phyloP scores from a whole-genome alignment of 306 rosid genomes.

The Sicyos edulis region DNA sequence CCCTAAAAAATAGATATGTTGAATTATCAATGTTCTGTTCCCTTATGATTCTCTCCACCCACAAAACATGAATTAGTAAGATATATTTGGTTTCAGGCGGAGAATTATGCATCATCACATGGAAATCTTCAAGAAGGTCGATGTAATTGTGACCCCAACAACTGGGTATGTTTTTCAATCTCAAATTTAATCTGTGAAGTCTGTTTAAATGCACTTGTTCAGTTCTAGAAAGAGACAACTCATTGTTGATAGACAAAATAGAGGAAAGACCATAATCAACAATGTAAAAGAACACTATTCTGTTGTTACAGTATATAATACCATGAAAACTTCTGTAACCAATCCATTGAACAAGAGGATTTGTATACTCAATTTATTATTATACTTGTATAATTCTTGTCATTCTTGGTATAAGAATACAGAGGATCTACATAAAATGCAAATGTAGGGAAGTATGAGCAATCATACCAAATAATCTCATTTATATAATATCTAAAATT shows the following conservation, averaged over 20 bases:
- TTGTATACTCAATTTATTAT: not conserved
- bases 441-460: not conserved
- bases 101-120: constrained; percentile 81
- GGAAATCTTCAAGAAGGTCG: constrained; percentile 87
- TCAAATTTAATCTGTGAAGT: not conserved
- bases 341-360: not conserved
- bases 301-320: not conserved
- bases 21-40: not conserved
- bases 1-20: not conserved
- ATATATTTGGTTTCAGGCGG: constrained; percentile 52
- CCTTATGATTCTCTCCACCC: not conserved
- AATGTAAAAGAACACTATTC: not conserved
- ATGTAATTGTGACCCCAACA: constrained; percentile 89
- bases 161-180: constrained; percentile 64
- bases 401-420: not conserved
- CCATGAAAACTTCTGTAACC: not conserved
- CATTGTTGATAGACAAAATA: not conserved
- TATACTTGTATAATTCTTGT: not conserved
- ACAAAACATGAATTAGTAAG: not conserved
- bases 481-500: not conserved
- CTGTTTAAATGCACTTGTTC: not conserved
- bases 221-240: not conserved
- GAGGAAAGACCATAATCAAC: not conserved
- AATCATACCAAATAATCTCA: constrained; percentile 1
- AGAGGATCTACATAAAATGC: not conserved